These are phyloP conservation scores for Pseudocercospora fijiensis DNA, from an alignment of 2,329 filamentous ascomycete species.

Conservation along the genomic window DNA sequence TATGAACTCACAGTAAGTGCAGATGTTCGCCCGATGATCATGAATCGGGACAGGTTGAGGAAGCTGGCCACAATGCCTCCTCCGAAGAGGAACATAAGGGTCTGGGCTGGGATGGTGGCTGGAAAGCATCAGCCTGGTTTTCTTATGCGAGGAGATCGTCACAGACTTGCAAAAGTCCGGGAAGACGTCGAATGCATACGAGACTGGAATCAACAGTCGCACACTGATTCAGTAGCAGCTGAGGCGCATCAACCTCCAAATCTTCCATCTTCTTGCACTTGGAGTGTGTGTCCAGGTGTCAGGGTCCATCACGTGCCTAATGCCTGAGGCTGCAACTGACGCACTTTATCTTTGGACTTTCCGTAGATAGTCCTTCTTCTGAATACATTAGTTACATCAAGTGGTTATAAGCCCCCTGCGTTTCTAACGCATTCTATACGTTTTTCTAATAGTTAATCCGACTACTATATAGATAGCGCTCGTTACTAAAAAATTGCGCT, in stretches of 20 bases:
- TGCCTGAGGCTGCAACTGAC: too few species aligned
- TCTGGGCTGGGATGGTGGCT: constrained; percentile 6
- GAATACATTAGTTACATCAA: too few species aligned
- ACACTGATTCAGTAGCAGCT: constrained; percentile 15
- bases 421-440: too few species aligned
- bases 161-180: constrained; percentile 12
- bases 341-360: too few species aligned
- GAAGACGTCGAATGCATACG: constrained; percentile 6
- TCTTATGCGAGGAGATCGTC: not conserved
- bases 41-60: constrained; percentile 14
- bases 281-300: too few species aligned
- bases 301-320: too few species aligned
- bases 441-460: too few species aligned
- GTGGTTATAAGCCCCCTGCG: too few species aligned
- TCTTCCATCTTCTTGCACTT: constrained; percentile 16
- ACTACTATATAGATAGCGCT: too few species aligned
- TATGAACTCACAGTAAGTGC: constrained; percentile 10
- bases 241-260: constrained; percentile 13
- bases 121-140: not conserved
- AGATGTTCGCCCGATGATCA: constrained; percentile 16
- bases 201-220: constrained; percentile 5
- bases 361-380: too few species aligned
- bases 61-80: constrained; percentile 13
- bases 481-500: too few species aligned
- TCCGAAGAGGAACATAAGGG: constrained; percentile 8